These are phyloP conservation scores for Talaromyces sp. DNA, from an alignment of 2,329 filamentous ascomycete genomes.

Conservation along the genomic window DNA sequence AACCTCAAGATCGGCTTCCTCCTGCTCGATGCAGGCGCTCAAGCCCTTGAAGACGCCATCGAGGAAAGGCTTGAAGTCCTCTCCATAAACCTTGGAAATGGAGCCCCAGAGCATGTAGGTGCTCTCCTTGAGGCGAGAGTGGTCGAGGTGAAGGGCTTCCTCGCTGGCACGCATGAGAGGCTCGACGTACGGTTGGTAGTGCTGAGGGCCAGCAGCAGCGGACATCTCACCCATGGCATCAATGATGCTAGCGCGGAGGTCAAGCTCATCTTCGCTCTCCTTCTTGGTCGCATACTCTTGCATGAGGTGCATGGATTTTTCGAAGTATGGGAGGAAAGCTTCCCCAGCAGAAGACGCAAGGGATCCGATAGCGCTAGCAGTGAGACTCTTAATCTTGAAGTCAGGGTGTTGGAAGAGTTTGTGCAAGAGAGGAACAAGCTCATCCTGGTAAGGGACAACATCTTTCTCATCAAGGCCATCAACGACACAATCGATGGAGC, in stretches of 20 bases:
- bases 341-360: constrained; percentile 81
- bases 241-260: constrained; percentile 82
- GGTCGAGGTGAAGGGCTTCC: constrained; percentile 81
- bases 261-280: constrained; percentile 82
- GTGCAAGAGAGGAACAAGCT: constrained; percentile 80
- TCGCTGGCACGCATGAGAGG: constrained; percentile 90
- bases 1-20: constrained; percentile 77
- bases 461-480: constrained; percentile 73
- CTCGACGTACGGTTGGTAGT: constrained; percentile 87
- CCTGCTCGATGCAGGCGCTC: constrained; percentile 80
- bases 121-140: constrained; percentile 88
- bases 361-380: constrained; percentile 84
- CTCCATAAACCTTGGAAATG: constrained; percentile 88
- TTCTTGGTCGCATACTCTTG: constrained; percentile 81
- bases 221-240: constrained; percentile 94
- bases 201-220: constrained; percentile 74
- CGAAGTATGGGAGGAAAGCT: constrained; percentile 86
- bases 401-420: constrained; percentile 80
- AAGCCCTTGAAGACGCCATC: constrained; percentile 53
- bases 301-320: constrained; percentile 83
- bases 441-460: constrained; percentile 75
- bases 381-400: constrained; percentile 82
- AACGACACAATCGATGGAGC: constrained; percentile 85
- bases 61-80: constrained; percentile 51
- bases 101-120: constrained; percentile 97